Evolutionary conservation across 2,329 filamentous ascomycete species (phyloP).

Genomic region (Thelonectria blattea): DNA sequence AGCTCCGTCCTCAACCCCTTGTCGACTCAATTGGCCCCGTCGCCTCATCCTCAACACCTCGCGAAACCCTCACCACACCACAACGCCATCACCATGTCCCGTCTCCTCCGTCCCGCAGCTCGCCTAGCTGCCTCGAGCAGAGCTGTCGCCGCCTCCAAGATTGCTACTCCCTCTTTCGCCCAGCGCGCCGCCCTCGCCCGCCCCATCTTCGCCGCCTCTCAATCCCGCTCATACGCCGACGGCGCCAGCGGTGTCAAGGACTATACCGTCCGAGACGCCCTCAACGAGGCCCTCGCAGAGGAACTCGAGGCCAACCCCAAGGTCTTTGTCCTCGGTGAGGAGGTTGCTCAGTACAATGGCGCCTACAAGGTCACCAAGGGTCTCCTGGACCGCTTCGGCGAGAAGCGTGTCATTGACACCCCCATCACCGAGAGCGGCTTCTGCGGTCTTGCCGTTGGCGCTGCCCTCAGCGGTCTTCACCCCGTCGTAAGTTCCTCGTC

Average conservation of each 20-base stretch:
- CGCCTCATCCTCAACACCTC: conserved; percentile 15
- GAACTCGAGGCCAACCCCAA: conserved; percentile 94
- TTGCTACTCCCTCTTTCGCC: conserved; percentile 45
- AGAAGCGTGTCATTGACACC: conserved; percentile 96
- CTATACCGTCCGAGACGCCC: conserved; percentile 94
- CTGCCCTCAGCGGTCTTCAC: conserved; percentile 91
- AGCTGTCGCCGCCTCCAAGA: conserved; percentile 42
- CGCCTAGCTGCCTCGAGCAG: conserved; percentile 54
- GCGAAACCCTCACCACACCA: conserved; percentile 8
- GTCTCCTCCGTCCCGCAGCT: conserved; percentile 58
- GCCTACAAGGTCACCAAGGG: conserved; percentile 99
- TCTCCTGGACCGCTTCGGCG: conserved; percentile 93
- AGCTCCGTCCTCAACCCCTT: conserved; percentile 24
- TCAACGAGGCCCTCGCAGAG: conserved; percentile 97
- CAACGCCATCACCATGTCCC: conserved; percentile 51
- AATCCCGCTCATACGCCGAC: conserved; percentile 63
- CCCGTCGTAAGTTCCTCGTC: conserved; percentile 74
- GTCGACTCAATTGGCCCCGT: conserved; percentile 33
- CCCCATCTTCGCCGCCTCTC: conserved; percentile 48
- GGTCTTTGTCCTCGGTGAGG: conserved; percentile 95
- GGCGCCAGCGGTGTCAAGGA: conserved; percentile 73
- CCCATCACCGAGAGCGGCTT: conserved; percentile 99
- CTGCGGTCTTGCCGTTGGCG: conserved; percentile 89
- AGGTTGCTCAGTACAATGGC: conserved; percentile 99
- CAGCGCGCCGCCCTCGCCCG: conserved; percentile 47